phyloP scores from a whole-genome alignment of 2,329 filamentous ascomycete genomes.

The Rhynchosporium secalis region DNA sequence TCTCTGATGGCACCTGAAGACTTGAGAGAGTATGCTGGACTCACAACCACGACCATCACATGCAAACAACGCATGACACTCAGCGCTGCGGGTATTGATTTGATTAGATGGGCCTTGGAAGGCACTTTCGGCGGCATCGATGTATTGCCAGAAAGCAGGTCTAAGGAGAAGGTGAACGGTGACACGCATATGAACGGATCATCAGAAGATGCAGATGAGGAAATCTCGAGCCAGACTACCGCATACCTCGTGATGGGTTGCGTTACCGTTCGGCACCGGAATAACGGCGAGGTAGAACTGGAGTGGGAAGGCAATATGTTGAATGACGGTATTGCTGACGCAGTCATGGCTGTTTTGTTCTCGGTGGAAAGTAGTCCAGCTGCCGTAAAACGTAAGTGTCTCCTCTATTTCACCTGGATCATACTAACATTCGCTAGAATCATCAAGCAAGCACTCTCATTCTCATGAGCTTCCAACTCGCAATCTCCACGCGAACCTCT shows the following conservation, averaged over 20 bases:
- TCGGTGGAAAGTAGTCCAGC: constrained; percentile 93
- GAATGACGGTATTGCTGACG: constrained; percentile 97
- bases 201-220: constrained; percentile 63
- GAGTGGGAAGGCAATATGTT: constrained; percentile 99
- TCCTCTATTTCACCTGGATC: constrained; percentile 26
- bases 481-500: constrained; percentile 74
- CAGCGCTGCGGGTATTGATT: constrained; percentile 82
- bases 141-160: constrained; percentile 48
- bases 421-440: constrained; percentile 47
- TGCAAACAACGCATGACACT: constrained; percentile 90
- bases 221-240: constrained; percentile 55
- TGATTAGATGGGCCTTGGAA: constrained; percentile 92
- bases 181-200: constrained; percentile 42
- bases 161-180: constrained; percentile 45
- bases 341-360: constrained; percentile 88
- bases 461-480: constrained; percentile 51
- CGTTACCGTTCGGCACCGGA: constrained; percentile 75
- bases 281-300: constrained; percentile 78
- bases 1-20: constrained; percentile 97
- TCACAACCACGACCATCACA: constrained; percentile 90
- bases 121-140: constrained; percentile 90
- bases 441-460: constrained; percentile 58
- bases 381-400: constrained; percentile 77
- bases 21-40: constrained; percentile 90
- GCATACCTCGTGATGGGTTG: constrained; percentile 84